Evolutionary conservation across 2,329 filamentous ascomycete genomes (phyloP), one percentile per base, ranked within the genome.

Genomic region (Monilinia vaccinii-corymbosi): DNA sequence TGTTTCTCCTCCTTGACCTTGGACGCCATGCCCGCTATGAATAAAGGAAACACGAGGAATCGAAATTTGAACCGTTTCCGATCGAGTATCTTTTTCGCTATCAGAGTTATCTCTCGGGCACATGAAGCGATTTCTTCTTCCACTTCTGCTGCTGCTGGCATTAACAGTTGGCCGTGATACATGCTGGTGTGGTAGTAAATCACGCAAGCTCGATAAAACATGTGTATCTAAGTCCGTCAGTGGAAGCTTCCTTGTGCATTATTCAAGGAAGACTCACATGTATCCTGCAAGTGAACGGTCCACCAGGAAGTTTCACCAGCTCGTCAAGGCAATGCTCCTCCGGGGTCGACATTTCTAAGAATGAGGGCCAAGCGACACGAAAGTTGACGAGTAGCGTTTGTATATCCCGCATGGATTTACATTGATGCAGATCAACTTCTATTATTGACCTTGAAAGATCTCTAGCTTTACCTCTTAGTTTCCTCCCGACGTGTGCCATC

Each of bases 131-230:
- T 75, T 62, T 81, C 76, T 28, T 70, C 64, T 38, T 74, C 68
- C 23, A 73, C 68, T 18, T 72, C 68, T 18, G 73, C 71, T 18
- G 73, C 71, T 10, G 70, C 71, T 1, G 71, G 73, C 25, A 77
- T 73, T 11, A 74, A 64, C 2, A 74, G 69, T 68, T 83, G 80
- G 5, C 72, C 71, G 3, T 76, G 74, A 73, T 76, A 81, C 75
- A 83, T 78, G 65, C 76, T 78, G 6, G 78, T 81, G 59, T 78
- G 76, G n/a, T 76, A 75, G 66, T 81, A 82, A 55, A 83, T 74
- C 21, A 78, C 72, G 47, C 74, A 76, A 23, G 73, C 73, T 63
- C 79, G 77, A 68, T 78, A 81, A 14, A 82, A 73, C 10, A 78
- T 68, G 40, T 74, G 71, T 2, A 76, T 70, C 72, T 76, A 60